These are phyloP conservation scores for Metschnikowia gelsemii DNA, from an alignment of 805 yeast species.

Conservation along the genomic window DNA sequence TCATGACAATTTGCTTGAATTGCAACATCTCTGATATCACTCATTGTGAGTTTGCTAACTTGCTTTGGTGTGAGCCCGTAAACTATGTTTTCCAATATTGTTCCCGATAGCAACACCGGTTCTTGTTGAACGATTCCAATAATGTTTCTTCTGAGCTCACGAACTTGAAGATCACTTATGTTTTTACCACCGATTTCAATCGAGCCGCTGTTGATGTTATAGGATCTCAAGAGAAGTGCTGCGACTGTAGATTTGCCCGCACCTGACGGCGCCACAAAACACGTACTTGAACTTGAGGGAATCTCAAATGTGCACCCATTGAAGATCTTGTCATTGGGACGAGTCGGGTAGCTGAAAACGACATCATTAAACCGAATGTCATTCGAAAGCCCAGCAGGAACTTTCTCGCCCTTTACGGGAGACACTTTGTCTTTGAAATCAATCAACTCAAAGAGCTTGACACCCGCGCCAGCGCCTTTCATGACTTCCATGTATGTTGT, in stretches of 20 bases:
- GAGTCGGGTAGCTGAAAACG: conserved; percentile 42
- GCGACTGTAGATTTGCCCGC: conserved; percentile 63
- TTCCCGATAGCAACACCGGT: conserved; percentile 56
- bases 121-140: conserved; percentile 66
- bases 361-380: conserved; percentile 41
- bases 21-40: conserved; percentile 44
- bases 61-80: conserved; percentile 47
- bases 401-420: conserved; percentile 34
- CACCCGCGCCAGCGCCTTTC: conserved; percentile 50
- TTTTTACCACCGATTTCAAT: conserved; percentile 53
- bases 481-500: conserved; percentile 46
- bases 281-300: conserved; percentile 36
- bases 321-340: conserved; percentile 38
- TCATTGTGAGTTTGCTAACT: conserved; percentile 36
- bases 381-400: conserved; percentile 25
- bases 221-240: conserved; percentile 51
- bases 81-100: conserved; percentile 54
- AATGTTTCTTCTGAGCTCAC: conserved; percentile 45
- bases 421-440: conserved; percentile 39
- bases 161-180: conserved; percentile 47
- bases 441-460: conserved; percentile 42
- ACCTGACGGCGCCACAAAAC: conserved; percentile 58
- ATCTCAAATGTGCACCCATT: conserved; percentile 39
- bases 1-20: conserved; percentile 59
- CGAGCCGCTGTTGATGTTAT: conserved; percentile 48